Conservation (phyloP, 1,284 basidiomycete genomes). For the Xerocomus amazonicus region DNA sequence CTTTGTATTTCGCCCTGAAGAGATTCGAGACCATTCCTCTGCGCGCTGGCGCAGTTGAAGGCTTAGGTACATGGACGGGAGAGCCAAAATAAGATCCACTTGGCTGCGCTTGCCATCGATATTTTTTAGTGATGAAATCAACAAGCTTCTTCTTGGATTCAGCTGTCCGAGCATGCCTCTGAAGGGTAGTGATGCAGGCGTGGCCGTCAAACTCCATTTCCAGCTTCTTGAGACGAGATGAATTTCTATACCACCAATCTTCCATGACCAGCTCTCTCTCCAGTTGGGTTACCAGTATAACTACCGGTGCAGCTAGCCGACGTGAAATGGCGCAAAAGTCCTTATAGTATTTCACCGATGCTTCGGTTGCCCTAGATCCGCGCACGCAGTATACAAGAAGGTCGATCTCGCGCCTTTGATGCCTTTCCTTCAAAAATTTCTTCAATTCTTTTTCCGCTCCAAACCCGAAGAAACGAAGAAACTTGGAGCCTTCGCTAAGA, state of each 20-base stretch:
- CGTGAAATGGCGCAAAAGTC: constrained; percentile 24
- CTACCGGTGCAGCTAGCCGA: constrained; percentile 25
- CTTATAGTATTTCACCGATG: constrained; percentile 20
- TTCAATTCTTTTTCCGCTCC: constrained; percentile 18
- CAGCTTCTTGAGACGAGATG: not conserved
- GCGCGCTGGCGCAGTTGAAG: not conserved
- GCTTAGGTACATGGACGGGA: not conserved
- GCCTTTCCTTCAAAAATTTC: constrained; percentile 23
- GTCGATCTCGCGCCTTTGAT: constrained; percentile 19
- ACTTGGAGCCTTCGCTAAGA: constrained; percentile 14
- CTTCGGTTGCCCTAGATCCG: constrained; percentile 18
- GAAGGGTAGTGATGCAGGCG: constrained; percentile 24
- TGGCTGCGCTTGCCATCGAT: constrained; percentile 8
- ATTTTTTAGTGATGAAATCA: constrained; percentile 10
- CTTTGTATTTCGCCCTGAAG: not conserved
- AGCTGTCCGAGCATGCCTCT: constrained; percentile 3
- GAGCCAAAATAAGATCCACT: constrained; percentile 20
- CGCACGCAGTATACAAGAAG: constrained; percentile 31
- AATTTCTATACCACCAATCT: constrained; percentile 28
- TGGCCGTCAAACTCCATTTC: constrained; percentile 26
- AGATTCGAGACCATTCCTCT: not conserved
- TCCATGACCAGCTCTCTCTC: constrained; percentile 23
- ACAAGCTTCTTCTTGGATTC: constrained; percentile 18
- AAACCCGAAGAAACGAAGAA: constrained; percentile 14
- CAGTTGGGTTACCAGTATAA: constrained; percentile 22